These are phyloP conservation scores for Diutina pseudorugosa DNA, from an alignment of 1,139 yeast species.

Conservation along the genomic window DNA sequence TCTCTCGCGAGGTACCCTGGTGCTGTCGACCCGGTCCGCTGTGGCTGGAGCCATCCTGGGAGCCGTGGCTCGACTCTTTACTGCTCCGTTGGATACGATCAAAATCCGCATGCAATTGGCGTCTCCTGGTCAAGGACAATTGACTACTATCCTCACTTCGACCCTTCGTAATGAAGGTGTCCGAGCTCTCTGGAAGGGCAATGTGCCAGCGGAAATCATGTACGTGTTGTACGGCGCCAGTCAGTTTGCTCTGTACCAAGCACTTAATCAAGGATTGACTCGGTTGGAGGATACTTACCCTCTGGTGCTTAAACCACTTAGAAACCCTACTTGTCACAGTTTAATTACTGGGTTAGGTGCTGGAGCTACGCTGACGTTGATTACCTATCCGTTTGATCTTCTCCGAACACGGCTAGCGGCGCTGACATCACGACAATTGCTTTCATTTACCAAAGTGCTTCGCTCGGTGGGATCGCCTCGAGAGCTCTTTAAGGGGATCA, in stretches of 20 bases:
- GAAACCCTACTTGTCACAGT: conserved; percentile 33
- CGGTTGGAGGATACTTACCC: conserved; percentile 11
- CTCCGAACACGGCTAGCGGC: conserved; percentile 76
- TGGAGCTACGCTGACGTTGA: conserved; percentile 59
- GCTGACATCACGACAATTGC: conserved; percentile 33
- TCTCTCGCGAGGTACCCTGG: conserved; percentile 37
- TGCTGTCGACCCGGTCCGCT: conserved; percentile 30
- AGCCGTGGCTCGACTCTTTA: conserved; percentile 47
- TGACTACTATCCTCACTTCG: conserved; percentile 12
- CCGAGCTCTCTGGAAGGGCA: conserved; percentile 80
- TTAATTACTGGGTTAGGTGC: conserved; percentile 65
- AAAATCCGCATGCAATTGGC: conserved; percentile 76
- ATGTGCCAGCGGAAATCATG: conserved; percentile 81
- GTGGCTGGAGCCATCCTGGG: conserved; percentile 71
- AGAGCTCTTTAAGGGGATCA: conserved; percentile 55
- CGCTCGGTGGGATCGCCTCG: conserved; percentile 30
- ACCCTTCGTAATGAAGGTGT: conserved; percentile 27
- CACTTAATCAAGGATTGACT: conserved; percentile 32
- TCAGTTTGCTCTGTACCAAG: conserved; percentile 67
- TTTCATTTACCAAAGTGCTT: conserved; percentile 14
- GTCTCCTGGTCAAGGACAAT: conserved; percentile 6
- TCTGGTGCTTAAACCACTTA: conserved; percentile 10
- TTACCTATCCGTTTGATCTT: conserved; percentile 82
- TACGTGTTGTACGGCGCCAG: conserved; percentile 76
- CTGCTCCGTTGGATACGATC: conserved; percentile 85